Evolutionary conservation across 768 basidiomycete genomes (phyloP).

Genomic region (Albatrellus ellisii): DNA sequence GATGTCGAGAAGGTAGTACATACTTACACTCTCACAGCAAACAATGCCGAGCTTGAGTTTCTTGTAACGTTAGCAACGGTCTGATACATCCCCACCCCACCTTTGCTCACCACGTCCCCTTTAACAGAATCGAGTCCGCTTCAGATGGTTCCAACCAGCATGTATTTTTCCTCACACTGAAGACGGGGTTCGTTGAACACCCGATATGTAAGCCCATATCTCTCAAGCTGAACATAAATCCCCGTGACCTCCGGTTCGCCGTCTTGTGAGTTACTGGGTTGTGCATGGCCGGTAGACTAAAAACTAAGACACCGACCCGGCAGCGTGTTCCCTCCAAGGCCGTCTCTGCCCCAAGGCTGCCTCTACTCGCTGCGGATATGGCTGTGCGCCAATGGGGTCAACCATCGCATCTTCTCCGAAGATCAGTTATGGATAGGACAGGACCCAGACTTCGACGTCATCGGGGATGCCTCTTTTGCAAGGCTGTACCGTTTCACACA

Average conservation of each 20-base stretch:
- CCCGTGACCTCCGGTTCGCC: conserved; percentile 40
- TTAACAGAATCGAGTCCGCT: conserved; percentile 8
- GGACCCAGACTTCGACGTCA: conserved; percentile 49
- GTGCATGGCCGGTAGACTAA: background rate
- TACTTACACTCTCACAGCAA: conserved; percentile 2
- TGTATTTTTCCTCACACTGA: conserved; percentile 40
- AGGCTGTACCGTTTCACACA: conserved; percentile 28
- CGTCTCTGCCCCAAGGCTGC: conserved; percentile 37
- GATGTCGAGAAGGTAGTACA: conserved; percentile 7
- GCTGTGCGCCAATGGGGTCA: conserved; percentile 41
- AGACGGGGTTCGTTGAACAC: conserved; percentile 42
- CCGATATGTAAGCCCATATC: conserved; percentile 33
- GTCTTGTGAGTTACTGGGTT: conserved; percentile 38
- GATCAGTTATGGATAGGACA: conserved; percentile 55
- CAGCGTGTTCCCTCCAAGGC: conserved; percentile 49
- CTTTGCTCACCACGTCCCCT: background rate
- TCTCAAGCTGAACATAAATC: conserved; percentile 37
- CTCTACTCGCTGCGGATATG: conserved; percentile 50
- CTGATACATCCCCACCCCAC: background rate
- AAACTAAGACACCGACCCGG: background rate
- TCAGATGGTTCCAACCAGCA: conserved; percentile 23
- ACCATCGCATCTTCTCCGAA: conserved; percentile 51
- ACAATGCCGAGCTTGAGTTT: conserved; percentile 6
- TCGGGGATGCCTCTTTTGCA: conserved; percentile 45
- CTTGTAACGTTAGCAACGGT: conserved; percentile 9